These are phyloP conservation scores for Capronia epimyces DNA, from an alignment of 2,329 filamentous ascomycete genomes.

Conservation along the genomic window DNA sequence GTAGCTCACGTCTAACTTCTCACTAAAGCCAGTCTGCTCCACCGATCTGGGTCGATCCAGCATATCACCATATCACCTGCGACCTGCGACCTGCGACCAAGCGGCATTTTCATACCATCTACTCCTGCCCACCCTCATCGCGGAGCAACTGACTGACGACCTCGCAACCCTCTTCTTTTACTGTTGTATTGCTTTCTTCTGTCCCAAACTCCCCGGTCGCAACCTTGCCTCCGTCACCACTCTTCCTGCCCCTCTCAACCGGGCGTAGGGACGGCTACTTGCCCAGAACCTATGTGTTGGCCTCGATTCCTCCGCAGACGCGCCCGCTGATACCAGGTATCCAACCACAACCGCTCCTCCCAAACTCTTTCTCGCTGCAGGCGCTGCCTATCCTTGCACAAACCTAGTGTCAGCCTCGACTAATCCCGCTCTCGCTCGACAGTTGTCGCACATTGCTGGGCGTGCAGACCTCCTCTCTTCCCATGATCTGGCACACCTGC, in stretches of 20 bases:
- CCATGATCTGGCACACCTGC: not conserved
- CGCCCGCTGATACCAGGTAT: conserved; percentile 13
- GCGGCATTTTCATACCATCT: not conserved
- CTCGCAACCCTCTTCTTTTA: not conserved
- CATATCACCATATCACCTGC: not conserved
- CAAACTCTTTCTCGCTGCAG: conserved; percentile 6
- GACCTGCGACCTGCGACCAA: not conserved
- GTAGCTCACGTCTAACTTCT: not conserved
- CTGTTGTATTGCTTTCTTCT: not conserved
- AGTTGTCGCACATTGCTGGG: not conserved
- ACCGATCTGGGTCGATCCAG: not conserved
- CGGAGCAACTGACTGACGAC: not conserved
- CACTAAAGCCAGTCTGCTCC: not conserved
- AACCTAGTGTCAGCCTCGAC: conserved; percentile 13
- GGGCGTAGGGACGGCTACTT: conserved; percentile 1
- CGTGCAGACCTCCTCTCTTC: conserved; percentile 2
- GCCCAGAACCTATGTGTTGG: not conserved
- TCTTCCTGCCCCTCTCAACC: not conserved
- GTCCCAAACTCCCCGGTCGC: not conserved
- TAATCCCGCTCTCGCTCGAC: not conserved
- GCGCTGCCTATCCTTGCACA: conserved; percentile 1
- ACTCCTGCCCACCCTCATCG: not conserved
- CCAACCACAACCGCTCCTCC: conserved; percentile 9
- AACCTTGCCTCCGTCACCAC: not conserved
- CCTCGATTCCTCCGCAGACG: conserved; percentile 5